Evolutionary conservation across 805 yeast species (phyloP), one percentile per base, ranked within the genome.

Genomic region (Candida golubevii): DNA sequence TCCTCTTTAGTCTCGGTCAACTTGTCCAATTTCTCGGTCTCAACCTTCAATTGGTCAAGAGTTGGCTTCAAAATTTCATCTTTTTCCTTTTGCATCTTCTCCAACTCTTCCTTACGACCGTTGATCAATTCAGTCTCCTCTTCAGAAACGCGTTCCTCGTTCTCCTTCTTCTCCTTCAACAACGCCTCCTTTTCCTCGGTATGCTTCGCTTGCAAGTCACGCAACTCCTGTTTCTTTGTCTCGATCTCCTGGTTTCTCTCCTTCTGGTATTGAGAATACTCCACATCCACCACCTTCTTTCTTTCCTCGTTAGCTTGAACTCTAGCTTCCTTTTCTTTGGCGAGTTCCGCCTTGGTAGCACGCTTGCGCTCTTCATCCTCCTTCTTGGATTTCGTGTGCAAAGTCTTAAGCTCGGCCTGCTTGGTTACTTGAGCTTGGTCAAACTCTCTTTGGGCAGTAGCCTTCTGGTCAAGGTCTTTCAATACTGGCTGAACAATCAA

Each of bases 401-500:
- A 47, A 36, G 55, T 54, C 35, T 51, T 53, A 48, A 69, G 61
- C 44, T 71, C 74, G 18, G 63, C 60, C 36, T 59, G 61, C 45
- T 71, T 65, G 40, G 60, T 54, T 44, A 61, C 63, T 46, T 67
- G 63, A 41, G 67, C 70, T 23, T 58, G 36, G 64, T 62, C 49
- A 63, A 59, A 52, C 67, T 78, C 40, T 68, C 95, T 79, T 66
- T 88, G 91, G 38, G 78, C 75, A 18, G 65, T 72, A 15, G 95
- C 95, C 58, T 85, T 83, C 37, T 72, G 65, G 54, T 78, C 72
- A 57, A 91, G 79, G 62, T 88, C 90, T 33, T 72, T 74, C 57
- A 91, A 70, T 6, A 91, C 89, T 8, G 99, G 99, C 53, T 78
- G 74, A 46, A 93, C 96, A 58, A 86, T 73, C 38, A 81, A 75